A percentile compares a stretch with the other conserved stretches of the same genome.
phyloP scores from a whole-genome alignment of 164 flowering plant species.

The Stephania yunnanensis region DNA sequence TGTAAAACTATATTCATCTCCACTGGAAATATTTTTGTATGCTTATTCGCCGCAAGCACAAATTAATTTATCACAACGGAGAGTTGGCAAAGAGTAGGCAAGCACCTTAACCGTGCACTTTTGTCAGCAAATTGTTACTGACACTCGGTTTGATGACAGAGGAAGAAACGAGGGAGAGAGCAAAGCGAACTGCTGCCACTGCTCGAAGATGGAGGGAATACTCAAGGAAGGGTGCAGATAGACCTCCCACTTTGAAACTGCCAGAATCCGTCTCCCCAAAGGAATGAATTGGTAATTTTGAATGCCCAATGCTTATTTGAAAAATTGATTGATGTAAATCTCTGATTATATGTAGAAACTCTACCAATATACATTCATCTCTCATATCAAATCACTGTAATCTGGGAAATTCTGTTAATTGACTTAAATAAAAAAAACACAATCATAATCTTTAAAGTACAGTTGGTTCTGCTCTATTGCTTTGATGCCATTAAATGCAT shows the following conservation, averaged over 20 bases:
- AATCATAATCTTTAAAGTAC: neutral
- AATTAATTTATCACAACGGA: neutral
- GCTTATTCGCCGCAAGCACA: neutral
- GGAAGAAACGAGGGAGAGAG: conserved; percentile 73
- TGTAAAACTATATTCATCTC: too few relatives aligned
- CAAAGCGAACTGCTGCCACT: conserved; percentile 79
- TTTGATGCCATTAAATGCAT: neutral
- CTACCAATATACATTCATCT: neutral
- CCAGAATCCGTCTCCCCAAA: conserved; percentile 61
- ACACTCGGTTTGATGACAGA: conserved; percentile 35
- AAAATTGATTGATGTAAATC: conserved; percentile 12
- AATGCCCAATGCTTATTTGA: neutral
- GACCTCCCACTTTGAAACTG: conserved; percentile 72
- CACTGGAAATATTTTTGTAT: too few relatives aligned
- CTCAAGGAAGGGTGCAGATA: conserved; percentile 79
- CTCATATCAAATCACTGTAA: neutral
- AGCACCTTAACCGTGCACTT: neutral
- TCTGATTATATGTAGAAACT: conserved; percentile 16
- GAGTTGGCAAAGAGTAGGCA: conserved; percentile 6
- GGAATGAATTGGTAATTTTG: conserved; percentile 27
- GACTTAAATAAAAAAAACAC: neutral
- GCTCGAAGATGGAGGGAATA: conserved; percentile 98
- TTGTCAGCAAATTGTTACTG: neutral
- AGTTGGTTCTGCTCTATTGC: neutral
- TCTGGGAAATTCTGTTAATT: neutral